Base-by-base conservation (phyloP, 1,284 basidiomycete species). In the Lignosus rhinocerotis region DNA sequence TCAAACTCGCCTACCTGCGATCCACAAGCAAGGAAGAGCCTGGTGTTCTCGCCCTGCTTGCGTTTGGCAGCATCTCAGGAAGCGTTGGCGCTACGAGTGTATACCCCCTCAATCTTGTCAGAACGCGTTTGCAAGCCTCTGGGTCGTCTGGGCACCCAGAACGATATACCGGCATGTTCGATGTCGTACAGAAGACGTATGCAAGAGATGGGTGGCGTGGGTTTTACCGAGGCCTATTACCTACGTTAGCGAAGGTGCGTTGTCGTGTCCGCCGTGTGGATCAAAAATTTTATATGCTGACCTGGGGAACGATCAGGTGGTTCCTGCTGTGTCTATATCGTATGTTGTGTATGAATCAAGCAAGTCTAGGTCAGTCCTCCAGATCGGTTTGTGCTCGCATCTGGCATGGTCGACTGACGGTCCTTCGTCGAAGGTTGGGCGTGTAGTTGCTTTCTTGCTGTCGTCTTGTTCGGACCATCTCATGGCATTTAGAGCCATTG, bases 121-220 rank as follows among this genome's bases (percentile, higher is more conserved):
- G 96, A 31, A 99, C 97, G 10, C 86, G 96, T 49, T 73, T 99
- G 58, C 97, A 99, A 75, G 97, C 97, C 2, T 95, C 94, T 0
- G 97, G 97, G 1, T 96, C 93, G 0, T 86, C 91, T 0, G 93
- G 94, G 0, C 95, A 98, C 72, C 94, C 94, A 1, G 89, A 95
- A 64, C 80, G 78, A 16, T 99, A 99, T 74, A 85, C 82, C 3
- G 95, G 96, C 25, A 89, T 96, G 60, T 75, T 83, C 74, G 97
- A 99, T 72, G 97, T 98, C 6, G 83, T 85, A 6, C 73, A 79
- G 45, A 90, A 89, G 72, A 98, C 96, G 19, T 92, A 92, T 73
- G 78, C 81, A 49, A 82, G 85, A 19, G 96, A 98, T 71, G 96
- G 96, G 0, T 92, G 94, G 88, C 82, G 88, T 62, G 96, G 96